Conservation (phyloP, 2,329 filamentous ascomycete genomes). For the Cladosporium phlei region DNA sequence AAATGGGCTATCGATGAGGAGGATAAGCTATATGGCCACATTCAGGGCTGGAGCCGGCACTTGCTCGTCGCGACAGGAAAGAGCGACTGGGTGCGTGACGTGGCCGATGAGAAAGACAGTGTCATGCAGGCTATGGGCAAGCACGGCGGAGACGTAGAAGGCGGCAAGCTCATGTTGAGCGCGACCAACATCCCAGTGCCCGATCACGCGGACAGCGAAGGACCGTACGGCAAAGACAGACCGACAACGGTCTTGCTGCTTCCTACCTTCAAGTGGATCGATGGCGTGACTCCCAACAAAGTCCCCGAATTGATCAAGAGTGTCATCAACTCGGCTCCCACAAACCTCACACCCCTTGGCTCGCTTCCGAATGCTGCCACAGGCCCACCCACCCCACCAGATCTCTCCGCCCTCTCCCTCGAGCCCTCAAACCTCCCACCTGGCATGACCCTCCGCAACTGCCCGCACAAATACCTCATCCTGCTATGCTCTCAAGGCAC, state of each 20-base stretch:
- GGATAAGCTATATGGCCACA: conserved; percentile 76
- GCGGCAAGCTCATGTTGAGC: conserved; percentile 74
- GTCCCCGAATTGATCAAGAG: conserved; percentile 66
- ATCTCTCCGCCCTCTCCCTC: conserved; percentile 13
- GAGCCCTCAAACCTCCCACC: conserved; percentile 24
- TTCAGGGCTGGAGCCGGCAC: conserved; percentile 86
- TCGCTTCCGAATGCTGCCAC: conserved; percentile 19
- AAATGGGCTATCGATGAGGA: conserved; percentile 66
- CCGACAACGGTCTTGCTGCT: conserved; percentile 79
- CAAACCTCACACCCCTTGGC: conserved; percentile 62
- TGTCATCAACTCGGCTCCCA: conserved; percentile 68
- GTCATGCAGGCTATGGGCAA: conserved; percentile 52
- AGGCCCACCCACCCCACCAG: conserved; percentile 14
- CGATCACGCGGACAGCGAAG: conserved; percentile 53
- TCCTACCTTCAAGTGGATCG: conserved; percentile 75
- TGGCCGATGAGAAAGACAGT: conserved; percentile 72
- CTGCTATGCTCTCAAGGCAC: conserved; percentile 91
- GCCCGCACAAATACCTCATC: conserved; percentile 79
- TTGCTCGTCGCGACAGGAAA: conserved; percentile 92
- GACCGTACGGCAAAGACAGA: conserved; percentile 49
- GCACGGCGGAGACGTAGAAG: conserved; percentile 23
- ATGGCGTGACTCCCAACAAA: conserved; percentile 72
- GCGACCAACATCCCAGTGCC: conserved; percentile 87
- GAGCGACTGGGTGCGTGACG: conserved; percentile 87
- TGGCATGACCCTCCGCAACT: conserved; percentile 56